Evolutionary conservation across 1,284 basidiomycete species (phyloP).

Genomic region (Microbotryum intermedium): DNA sequence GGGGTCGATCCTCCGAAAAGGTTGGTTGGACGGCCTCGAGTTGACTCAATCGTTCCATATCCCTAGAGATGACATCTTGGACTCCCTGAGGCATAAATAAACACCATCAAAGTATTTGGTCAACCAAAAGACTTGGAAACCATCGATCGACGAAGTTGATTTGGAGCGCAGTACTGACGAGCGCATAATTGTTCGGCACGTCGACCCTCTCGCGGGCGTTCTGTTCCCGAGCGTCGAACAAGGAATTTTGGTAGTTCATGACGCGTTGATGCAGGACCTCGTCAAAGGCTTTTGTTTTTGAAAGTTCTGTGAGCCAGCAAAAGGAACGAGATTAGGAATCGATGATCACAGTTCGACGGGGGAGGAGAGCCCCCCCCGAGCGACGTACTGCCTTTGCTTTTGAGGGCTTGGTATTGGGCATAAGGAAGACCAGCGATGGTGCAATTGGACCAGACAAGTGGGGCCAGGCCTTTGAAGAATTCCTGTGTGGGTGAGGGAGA

Average conservation of each 20-base stretch:
- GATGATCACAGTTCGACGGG: background rate
- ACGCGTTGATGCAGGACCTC: conserved; percentile 18
- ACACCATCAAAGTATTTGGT: background rate
- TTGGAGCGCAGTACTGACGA: background rate
- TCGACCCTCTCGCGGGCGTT: conserved; percentile 13
- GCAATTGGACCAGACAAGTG: conserved; percentile 14
- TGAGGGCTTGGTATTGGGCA: conserved; percentile 5
- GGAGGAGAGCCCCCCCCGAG: background rate
- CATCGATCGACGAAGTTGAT: background rate
- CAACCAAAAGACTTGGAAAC: background rate
- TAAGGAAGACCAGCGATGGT: conserved; percentile 15
- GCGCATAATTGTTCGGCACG: conserved; percentile 6
- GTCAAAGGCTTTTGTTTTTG: conserved; percentile 17
- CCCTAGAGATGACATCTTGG: background rate
- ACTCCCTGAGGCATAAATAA: conserved; percentile 4
- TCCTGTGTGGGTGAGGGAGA: conserved; percentile 1
- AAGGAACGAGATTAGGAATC: background rate
- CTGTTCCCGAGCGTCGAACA: conserved; percentile 18
- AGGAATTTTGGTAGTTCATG: conserved; percentile 16
- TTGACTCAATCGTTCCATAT: conserved; percentile 1
- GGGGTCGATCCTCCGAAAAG: no score
- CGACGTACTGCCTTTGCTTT: conserved; percentile 3
- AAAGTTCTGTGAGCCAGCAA: conserved; percentile 2
- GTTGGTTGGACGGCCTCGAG: conserved; percentile 1
- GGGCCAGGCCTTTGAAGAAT: conserved; percentile 15